Percentiles rank a stretch among this genome's conserved stretches.
phyloP scores from a whole-genome alignment of 208 protist species.

The Trypanosoma congolense region DNA sequence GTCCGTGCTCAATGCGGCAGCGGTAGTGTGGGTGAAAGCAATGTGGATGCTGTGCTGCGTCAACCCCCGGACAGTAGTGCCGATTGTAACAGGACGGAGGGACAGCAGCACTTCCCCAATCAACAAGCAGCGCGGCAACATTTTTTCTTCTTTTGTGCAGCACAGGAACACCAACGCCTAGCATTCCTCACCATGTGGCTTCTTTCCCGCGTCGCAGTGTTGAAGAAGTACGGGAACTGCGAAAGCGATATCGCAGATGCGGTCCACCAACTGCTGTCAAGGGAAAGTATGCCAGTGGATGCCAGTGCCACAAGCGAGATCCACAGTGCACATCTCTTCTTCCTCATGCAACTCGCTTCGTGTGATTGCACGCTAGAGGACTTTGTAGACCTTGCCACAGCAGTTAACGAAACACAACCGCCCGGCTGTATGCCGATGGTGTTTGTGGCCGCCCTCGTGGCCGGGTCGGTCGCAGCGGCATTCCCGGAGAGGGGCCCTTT shows the following conservation, averaged over 20 bases:
- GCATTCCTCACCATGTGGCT: conserved; percentile 59
- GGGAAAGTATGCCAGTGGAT: conserved; percentile 24
- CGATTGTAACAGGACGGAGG: neutral
- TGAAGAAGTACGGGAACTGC: conserved; percentile 31
- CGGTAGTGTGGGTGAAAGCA: neutral
- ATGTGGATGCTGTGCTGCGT: neutral
- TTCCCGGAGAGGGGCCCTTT: conserved; percentile 3
- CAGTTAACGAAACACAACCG: conserved; percentile 14
- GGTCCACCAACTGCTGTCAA: conserved; percentile 36
- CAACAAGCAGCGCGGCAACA: conserved; percentile 11
- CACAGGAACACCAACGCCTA: conserved; percentile 62
- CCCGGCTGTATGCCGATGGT: conserved; percentile 30
- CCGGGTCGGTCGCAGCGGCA: conserved; percentile 14
- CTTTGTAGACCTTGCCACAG: conserved; percentile 60
- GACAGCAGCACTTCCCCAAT: neutral
- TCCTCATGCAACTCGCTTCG: conserved; percentile 51
- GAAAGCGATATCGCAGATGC: conserved; percentile 42
- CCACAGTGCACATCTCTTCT: conserved; percentile 62
- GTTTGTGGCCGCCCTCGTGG: conserved; percentile 27
- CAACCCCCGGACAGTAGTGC: conserved; percentile 8
- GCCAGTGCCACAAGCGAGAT: conserved; percentile 24
- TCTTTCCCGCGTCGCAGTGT: conserved; percentile 32
- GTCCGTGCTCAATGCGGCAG: conserved; percentile 8
- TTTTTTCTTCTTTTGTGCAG: conserved; percentile 49
- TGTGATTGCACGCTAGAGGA: conserved; percentile 51